Base-by-base conservation (phyloP, 2,329 filamentous ascomycete species). In the Emmonsiellopsis sp. region DNA sequence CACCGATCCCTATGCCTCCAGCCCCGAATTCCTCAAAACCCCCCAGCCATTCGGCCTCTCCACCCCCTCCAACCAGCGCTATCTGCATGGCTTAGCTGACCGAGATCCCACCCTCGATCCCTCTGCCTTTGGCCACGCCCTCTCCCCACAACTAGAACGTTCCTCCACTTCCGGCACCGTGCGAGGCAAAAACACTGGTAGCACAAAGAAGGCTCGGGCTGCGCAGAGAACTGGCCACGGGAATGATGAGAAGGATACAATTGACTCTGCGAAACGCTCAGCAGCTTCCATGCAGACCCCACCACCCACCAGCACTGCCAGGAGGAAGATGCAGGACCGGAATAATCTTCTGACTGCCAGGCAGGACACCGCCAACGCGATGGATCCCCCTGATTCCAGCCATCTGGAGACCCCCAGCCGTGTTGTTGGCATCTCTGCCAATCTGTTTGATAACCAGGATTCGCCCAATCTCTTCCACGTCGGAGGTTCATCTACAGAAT, bases 281-380 rank as follows among this genome's bases (percentile, higher is more conserved):
- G 72, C 72, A 31, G 71, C 71, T 35, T 73, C 71, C 11, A 82
- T 83, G 72, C 80, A 83, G 66, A 84, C 81, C 10, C 81, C 81
- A 35, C 81, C 81, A 48, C 80, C 81, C 2, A 83, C 80, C 30
- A 75, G 80, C 65, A 79, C 79, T 15, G 78, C 75, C 5, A 73
- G 76, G 62, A 75, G 78, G 58, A 73, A 72, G 56, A 64, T 69
- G 58, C 70, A 62, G 50, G 65, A 66, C 26, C 55, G 44, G 13
- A 48, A 13, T 41, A 54, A 45, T 30, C 30, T 35, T 6, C 15
- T 20, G 31, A 31, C 46, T 49, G 47, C 34, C 31, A 32, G 43
- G 46, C 7, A 38, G 16, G 46, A 15, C 52, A 38, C 54, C 47
- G 50, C 45, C 37, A 15, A 38, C 26, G 48, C 37, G 55, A 34